Evolutionary conservation across 345 rosid species (phyloP), one percentile per base, ranked within the genome.

Genomic region (Alliaria petiolata): DNA sequence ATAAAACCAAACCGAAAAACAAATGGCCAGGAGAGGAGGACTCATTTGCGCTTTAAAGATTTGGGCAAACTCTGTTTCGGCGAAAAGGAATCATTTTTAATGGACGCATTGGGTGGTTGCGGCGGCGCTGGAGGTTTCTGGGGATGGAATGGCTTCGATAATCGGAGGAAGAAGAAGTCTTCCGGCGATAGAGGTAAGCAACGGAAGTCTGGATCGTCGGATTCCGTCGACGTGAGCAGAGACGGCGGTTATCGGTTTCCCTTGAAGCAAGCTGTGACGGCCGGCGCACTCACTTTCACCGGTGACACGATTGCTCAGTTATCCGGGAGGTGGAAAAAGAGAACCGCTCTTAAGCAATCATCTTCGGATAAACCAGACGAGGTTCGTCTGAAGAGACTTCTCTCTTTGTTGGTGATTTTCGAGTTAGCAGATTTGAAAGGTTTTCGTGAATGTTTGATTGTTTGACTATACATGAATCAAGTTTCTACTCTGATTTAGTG

Each of bases 231-330:
- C 3, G 77, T 69, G 34, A 54, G 76, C 10, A 85, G 82, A 15
- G 44, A 49, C 20, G 22, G 78, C 22, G 85, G 90, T 63, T 76
- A 54, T 82, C 81, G 57, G 1, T 93, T 93, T 79, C 98, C 97
- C 14, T 57, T 89, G 6, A 91, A 91, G 87, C 97, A 91, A 75
- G 96, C 98, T 20, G 67, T 67, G 44, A 89, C 92, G 7, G 92
- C 97, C 10, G 89, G 88, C 2, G 82, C 96, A 4, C 89, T 93
- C 25, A 83, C 92, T 39, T 82, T 91, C 15, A 64, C 93, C 15
- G 98, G 97, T 6, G 98, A 91, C 70, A 79, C 95, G 1, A 85
- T 89, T 28, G 95, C 98, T 67, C 97, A 93, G 62, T 19, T 89
- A 36, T 75, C 58, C 3, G 80, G 66, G 26, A 83, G 85, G 39